A percentile compares a stretch with the other conserved stretches of the same genome.
These are phyloP conservation scores for Elsinoe arachidis DNA, from an alignment of 2,329 filamentous ascomycete species.

Conservation along the genomic window DNA sequence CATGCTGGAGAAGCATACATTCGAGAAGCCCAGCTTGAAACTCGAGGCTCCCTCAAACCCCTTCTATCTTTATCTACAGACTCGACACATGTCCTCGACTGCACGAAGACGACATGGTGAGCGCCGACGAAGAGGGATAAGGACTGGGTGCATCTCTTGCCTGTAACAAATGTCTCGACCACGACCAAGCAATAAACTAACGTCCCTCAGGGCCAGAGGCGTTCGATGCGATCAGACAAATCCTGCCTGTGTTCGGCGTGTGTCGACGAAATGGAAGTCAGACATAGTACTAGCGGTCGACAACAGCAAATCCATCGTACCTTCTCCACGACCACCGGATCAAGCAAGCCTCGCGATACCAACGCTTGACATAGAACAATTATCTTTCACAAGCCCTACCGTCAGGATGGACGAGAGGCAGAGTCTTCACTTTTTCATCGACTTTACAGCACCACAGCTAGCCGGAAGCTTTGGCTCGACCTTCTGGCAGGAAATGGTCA, in stretches of 20 bases:
- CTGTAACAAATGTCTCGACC: neutral
- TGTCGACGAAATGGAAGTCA: neutral
- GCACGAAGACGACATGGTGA: neutral
- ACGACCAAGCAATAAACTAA: neutral
- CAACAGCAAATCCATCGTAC: neutral
- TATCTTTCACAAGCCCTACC: neutral
- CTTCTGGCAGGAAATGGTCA: slow-evolving; percentile 8
- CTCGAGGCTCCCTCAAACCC: neutral
- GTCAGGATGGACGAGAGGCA: neutral
- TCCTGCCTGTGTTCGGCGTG: neutral
- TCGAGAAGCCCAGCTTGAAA: neutral
- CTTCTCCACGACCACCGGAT: neutral
- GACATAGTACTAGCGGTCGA: neutral
- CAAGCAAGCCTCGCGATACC: neutral
- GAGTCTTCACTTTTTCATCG: neutral
- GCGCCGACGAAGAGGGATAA: slow-evolving; percentile 1
- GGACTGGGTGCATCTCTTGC: slow-evolving; percentile 4
- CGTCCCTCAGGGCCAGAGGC: neutral
- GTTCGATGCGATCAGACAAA: slow-evolving; percentile 4
- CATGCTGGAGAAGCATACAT: neutral
- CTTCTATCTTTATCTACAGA: slow-evolving; percentile 2
- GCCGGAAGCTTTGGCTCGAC: slow-evolving; percentile 2
- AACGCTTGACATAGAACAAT: neutral
- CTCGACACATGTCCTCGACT: slow-evolving; percentile 3
- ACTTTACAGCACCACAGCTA: slow-evolving; percentile 1